Base-by-base conservation (phyloP, 2,329 filamentous ascomycete species). In the Fusarium sp. region DNA sequence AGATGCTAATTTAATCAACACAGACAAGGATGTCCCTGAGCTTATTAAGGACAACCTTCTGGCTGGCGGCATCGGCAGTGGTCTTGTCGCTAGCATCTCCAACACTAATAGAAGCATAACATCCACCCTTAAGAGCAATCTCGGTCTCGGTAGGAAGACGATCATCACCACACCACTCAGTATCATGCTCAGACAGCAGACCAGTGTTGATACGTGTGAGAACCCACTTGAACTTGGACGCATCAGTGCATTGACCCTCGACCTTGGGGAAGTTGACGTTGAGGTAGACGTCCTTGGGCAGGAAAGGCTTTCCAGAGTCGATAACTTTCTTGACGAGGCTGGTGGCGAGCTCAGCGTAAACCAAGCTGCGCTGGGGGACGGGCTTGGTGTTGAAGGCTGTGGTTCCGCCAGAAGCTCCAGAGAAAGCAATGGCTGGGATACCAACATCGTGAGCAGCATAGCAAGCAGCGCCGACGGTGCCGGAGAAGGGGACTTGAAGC, bases 401-500 rank as follows among this genome's bases (percentile, higher is more conserved):
- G 26, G 78, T 81, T 15, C 81, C 80, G 7, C 80, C 79, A 0
- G 83, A 83, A 3, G 77, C 75, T 7, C 89, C 89, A 0, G 86
- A 88, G 78, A 92, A 92, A 17, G 89, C 90, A 56, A 93, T 84
- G n/a, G 85, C 86, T 0, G 90, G 90, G 56, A 91, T 85, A 2
- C 84, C 83, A 2, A 79, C 79, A 20, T 84, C 79, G 39, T 79
- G 75, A 6, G 81, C 85, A 1, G 89, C 88, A 65, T 88, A 87
- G 32, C 80, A 82, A 9, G 89, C 87, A 0, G 87, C 87, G 49
- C 89, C 89, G n/a, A 90, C 86, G 21, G 90, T 92, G 7, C 90
- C 89, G 2, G 89, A 91, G 74, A 90, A 83, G 21, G 79, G 84
- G 0, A 86, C 83, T 3, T 80, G 74, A 15, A 88, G 69, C 34